Evolutionary conservation across 257 asterid species (phyloP), one percentile per base, ranked within the genome.

Genomic region (Eustoma russellianum): DNA sequence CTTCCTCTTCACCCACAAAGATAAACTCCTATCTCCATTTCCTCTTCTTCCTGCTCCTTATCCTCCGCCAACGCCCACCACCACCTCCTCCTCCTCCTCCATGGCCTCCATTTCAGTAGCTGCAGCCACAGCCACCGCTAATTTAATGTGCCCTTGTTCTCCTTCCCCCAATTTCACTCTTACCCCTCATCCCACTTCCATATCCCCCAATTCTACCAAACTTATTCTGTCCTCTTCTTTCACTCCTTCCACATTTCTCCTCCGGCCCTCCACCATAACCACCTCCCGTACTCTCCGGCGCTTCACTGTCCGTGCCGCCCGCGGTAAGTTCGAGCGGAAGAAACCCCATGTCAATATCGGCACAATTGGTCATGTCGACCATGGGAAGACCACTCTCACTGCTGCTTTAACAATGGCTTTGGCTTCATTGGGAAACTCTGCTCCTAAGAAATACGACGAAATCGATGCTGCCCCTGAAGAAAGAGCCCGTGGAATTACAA

Each of bases 341-440:
- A 91, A 91, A 49, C 97, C 98, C 65, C 98, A 84, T 45, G 86
- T 84, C 48, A 87, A 85, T 71, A 91, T 91, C 70, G 97, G 98
- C 38, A 91, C 98, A 33, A 87, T 91, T 19, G 98, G 98, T 44
- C 97, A 91, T 53, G 97, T 88, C 60, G 98, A 92, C 97, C 98
- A 92, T 66, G 97, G 97, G 14, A 92, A 92, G 40, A 92, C 95
- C 38, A 92, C 98, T 5, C 90, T 92, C 6, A 88, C 97, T 46
- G 97, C 98, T 13, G 98, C 95, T 15, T 80, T 92, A 8, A 92
- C 97, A 14, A 92, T 88, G 97, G 95, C 95, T 28, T 57, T 88
- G 6, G 97, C 97, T 53, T 67, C 88, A 60, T 46, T 80, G 7
- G 95, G 97, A 0, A 66, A 68, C 81, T 82, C 97, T 30, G 82